phyloP scores from a whole-genome alignment of 768 basidiomycete genomes.

The Boletus reticuloceps region DNA sequence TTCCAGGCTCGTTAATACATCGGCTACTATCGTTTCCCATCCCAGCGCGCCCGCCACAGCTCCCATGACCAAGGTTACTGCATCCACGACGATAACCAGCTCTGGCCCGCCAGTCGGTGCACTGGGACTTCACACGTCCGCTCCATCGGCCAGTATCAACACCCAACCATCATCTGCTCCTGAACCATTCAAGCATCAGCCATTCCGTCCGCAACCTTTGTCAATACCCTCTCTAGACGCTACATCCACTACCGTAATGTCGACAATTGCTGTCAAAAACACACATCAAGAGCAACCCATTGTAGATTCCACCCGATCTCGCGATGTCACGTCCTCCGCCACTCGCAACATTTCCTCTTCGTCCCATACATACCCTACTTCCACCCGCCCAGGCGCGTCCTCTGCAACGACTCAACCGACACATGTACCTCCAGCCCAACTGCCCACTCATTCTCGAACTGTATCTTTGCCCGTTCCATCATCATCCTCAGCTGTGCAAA shows the following conservation, averaged over 20 bases:
- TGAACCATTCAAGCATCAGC: slow-evolving; percentile 22
- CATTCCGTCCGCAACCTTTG: slow-evolving; percentile 14
- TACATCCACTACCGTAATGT: slow-evolving; percentile 3
- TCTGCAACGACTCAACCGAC: slow-evolving; percentile 20
- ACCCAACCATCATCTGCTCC: slow-evolving; percentile 8
- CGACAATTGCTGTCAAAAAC: slow-evolving; percentile 17
- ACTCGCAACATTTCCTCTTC: slow-evolving; percentile 20
- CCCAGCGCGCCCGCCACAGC: background rate
- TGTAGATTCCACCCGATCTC: slow-evolving; percentile 22
- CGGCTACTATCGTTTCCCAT: background rate
- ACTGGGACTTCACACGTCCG: slow-evolving; percentile 7
- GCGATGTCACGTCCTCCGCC: slow-evolving; percentile 16
- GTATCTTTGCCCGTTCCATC: slow-evolving; percentile 34
- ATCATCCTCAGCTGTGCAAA: slow-evolving; percentile 14
- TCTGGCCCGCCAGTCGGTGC: slow-evolving; percentile 6
- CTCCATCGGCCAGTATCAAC: slow-evolving; percentile 1
- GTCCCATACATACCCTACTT: slow-evolving; percentile 22
- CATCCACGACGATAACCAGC: background rate
- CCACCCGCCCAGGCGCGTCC: slow-evolving; percentile 20
- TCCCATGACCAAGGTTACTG: slow-evolving; percentile 8
- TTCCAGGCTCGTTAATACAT: slow-evolving; percentile 8
- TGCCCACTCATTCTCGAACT: slow-evolving; percentile 33
- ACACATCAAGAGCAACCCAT: slow-evolving; percentile 19
- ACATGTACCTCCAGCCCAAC: slow-evolving; percentile 22
- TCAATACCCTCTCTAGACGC: slow-evolving; percentile 16